Percentiles rank a stretch among this genome's conserved stretches.
Conservation (phyloP, 257 asterid species). For the Orobanche coerulescens region DNA sequence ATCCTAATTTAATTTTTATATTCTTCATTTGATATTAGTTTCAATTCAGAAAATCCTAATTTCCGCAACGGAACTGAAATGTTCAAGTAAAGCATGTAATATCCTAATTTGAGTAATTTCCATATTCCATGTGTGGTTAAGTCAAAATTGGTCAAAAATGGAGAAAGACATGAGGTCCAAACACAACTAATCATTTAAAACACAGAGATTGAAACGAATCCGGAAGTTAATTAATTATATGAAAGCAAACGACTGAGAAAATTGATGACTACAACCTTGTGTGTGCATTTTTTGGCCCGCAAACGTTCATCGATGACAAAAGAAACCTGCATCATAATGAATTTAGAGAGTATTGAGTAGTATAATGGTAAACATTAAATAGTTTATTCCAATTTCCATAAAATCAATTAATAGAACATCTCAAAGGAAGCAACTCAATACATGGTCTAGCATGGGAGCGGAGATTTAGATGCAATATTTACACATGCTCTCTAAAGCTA, state of each 20-base stretch:
- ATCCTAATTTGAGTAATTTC: neutral
- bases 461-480: neutral
- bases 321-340: constrained; percentile 46
- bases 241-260: constrained; percentile 8
- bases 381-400: constrained; percentile 5
- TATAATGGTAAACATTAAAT: neutral
- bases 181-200: constrained; percentile 8
- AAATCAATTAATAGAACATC: constrained; percentile 9
- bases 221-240: neutral
- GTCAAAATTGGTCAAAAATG: constrained; percentile 7
- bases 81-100: too few species aligned
- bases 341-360: constrained; percentile 16
- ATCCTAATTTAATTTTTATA: neutral
- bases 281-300: constrained; percentile 53
- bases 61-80: neutral
- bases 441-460: constrained; percentile 11
- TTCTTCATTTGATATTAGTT: neutral
- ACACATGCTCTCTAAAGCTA: neutral
- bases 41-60: constrained; percentile 1
- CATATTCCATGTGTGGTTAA: neutral
- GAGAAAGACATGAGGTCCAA: constrained; percentile 3
- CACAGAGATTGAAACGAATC: neutral
- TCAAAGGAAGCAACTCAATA: neutral
- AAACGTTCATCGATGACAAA: constrained; percentile 90
- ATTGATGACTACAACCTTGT: constrained; percentile 50